Conservation (phyloP, 495 filamentous ascomycete species). For the Ramalina peruviana region DNA sequence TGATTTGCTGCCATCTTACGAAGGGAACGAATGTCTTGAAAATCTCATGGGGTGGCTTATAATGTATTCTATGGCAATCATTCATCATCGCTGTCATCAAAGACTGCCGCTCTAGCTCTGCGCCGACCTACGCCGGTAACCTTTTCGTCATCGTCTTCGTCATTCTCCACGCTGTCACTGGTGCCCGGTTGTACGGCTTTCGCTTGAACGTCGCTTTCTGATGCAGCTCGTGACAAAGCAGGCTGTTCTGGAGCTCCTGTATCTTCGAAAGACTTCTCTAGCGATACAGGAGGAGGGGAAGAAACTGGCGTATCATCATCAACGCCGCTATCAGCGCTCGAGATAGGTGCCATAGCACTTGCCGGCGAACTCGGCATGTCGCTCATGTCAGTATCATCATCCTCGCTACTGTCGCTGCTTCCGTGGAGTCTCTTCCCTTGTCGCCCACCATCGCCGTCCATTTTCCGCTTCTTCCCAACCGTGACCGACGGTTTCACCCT, state of each 20-base stretch:
- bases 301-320: slow-evolving; percentile 20
- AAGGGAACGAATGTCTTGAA: background rate
- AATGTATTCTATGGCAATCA: slow-evolving; percentile 4
- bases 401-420: slow-evolving; percentile 13
- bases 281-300: slow-evolving; percentile 9
- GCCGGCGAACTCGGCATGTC: slow-evolving; percentile 10
- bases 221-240: background rate
- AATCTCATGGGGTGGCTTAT: slow-evolving; percentile 19
- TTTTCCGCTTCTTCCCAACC: slow-evolving; percentile 12
- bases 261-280: background rate
- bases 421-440: slow-evolving; percentile 11
- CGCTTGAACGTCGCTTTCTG: background rate
- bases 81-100: slow-evolving; percentile 39
- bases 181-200: background rate
- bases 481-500: slow-evolving; percentile 10
- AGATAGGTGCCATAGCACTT: slow-evolving; percentile 7
- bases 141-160: slow-evolving; percentile 25
- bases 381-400: slow-evolving; percentile 15
- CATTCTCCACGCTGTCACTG: slow-evolving; percentile 10
- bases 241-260: slow-evolving; percentile 18
- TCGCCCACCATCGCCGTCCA: slow-evolving; percentile 27
- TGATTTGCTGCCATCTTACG: background rate
- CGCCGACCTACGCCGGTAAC: slow-evolving; percentile 21
- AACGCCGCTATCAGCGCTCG: slow-evolving; percentile 1
- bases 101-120: slow-evolving; percentile 32